A percentile compares a stretch with the other conserved stretches of the same genome.
These are phyloP conservation scores for Russula olivacea DNA, from an alignment of 768 basidiomycete genomes.

Conservation along the genomic window DNA sequence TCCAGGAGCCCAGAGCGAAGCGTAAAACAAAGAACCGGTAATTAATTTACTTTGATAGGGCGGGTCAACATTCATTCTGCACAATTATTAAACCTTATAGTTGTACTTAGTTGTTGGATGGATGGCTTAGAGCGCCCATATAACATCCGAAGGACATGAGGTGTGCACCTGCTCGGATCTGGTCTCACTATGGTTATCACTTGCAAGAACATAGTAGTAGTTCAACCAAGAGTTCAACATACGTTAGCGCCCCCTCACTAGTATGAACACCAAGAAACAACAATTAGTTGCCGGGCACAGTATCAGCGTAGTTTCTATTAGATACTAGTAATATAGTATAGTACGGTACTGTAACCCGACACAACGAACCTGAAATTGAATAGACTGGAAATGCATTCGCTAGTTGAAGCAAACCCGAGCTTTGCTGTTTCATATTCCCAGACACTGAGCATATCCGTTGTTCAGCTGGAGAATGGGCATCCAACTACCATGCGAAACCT, in stretches of 20 bases:
- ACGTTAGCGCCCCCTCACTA: not conserved
- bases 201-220: too few relatives aligned
- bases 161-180: not conserved
- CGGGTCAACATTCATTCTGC: not conserved
- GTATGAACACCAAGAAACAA: not conserved
- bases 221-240: too few relatives aligned
- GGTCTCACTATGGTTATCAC: not conserved
- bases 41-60: not conserved
- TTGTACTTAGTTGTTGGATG: not conserved
- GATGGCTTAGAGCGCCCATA: not conserved
- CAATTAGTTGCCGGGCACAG: not conserved
- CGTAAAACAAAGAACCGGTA: not conserved
- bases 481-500: conserved; percentile 19
- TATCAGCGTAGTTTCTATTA: not conserved
- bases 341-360: not conserved
- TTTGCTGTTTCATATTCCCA: not conserved
- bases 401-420: not conserved
- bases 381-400: not conserved
- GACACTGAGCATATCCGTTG: not conserved
- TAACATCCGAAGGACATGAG: not conserved
- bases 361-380: not conserved
- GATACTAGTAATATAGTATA: not conserved
- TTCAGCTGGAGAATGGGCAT: conserved; percentile 18
- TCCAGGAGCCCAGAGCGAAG: not conserved
- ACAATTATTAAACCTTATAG: not conserved